Percentiles rank a stretch among this genome's conserved stretches.
Evolutionary conservation across 2,329 filamentous ascomycete species (phyloP).

Genomic region (Diaporthe aspalathi): DNA sequence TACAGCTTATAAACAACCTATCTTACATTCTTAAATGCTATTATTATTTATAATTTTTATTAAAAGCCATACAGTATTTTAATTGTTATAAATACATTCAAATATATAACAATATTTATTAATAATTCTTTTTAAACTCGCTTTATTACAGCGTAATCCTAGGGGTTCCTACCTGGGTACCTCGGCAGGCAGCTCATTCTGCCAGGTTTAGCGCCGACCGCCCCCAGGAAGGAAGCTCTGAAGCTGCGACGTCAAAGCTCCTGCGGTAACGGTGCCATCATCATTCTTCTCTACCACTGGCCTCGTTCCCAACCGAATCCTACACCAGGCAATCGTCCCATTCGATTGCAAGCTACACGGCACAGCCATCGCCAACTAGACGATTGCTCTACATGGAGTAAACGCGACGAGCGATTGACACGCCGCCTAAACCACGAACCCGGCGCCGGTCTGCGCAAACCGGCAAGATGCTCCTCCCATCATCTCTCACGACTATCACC

Average conservation of each 20-base stretch:
- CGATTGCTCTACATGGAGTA: slow-evolving; percentile 30
- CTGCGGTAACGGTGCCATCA: neutral
- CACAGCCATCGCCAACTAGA: neutral
- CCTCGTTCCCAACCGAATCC: neutral
- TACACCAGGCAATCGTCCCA: neutral
- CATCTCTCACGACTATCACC: slow-evolving; percentile 42
- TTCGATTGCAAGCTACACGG: neutral
- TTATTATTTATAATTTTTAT: no score
- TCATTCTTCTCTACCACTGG: neutral
- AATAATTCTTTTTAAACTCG: no score
- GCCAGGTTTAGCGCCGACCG: no score
- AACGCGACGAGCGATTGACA: neutral
- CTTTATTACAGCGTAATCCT: no score
- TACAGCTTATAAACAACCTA: no score
- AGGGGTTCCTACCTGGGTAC: no score
- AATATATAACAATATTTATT: no score
- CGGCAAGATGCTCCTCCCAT: slow-evolving; percentile 37
- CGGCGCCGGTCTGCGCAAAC: slow-evolving; percentile 30
- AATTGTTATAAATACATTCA: no score
- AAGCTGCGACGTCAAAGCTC: slow-evolving; percentile 25
- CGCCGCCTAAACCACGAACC: neutral
- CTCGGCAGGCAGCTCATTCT: no score
- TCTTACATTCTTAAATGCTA: no score
- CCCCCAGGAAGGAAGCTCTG: slow-evolving; percentile 24
- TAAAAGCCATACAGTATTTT: no score